phyloP scores from a whole-genome alignment of 169 alveolate genomes.

The Cystoisospora suis region DNA sequence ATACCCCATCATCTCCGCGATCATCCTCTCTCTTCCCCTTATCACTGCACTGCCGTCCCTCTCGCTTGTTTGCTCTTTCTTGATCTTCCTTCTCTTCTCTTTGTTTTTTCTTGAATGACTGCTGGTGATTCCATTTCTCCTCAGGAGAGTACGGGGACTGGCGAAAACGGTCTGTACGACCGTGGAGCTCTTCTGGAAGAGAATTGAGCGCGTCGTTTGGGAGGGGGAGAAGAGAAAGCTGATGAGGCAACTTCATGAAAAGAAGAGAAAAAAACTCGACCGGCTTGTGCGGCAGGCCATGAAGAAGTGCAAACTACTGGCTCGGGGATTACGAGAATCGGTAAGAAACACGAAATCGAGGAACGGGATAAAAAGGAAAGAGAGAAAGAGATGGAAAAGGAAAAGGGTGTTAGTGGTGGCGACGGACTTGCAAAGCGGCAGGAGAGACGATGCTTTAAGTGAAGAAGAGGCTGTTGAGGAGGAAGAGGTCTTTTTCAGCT shows the following conservation, averaged over 20 bases:
- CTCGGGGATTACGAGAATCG: conserved; percentile 2
- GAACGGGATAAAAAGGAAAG: neutral
- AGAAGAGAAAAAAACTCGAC: conserved; percentile 44
- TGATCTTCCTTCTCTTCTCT: too few relatives aligned
- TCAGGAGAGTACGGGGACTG: conserved; percentile 1
- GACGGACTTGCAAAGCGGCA: too few relatives aligned
- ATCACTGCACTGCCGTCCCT: too few relatives aligned
- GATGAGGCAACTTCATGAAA: conserved; percentile 59
- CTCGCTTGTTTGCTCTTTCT: too few relatives aligned
- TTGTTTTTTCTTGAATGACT: neutral
- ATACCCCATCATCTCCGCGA: too few relatives aligned
- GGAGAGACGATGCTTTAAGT: too few relatives aligned
- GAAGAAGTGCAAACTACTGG: neutral
- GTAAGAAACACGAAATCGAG: neutral
- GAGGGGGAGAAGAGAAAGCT: conserved; percentile 42
- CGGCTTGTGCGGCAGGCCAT: conserved; percentile 37
- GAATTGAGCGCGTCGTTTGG: conserved; percentile 52
- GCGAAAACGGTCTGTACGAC: conserved; percentile 29
- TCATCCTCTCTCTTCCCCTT: too few relatives aligned
- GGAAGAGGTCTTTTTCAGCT: too few relatives aligned
- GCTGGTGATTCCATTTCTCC: neutral
- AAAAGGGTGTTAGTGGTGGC: too few relatives aligned
- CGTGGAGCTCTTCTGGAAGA: conserved; percentile 44
- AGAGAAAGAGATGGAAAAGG: neutral
- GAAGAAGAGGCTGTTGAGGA: too few relatives aligned